Base-by-base conservation (phyloP, 352 stramenopile genomes). In the Pythium pectinolyticum region DNA sequence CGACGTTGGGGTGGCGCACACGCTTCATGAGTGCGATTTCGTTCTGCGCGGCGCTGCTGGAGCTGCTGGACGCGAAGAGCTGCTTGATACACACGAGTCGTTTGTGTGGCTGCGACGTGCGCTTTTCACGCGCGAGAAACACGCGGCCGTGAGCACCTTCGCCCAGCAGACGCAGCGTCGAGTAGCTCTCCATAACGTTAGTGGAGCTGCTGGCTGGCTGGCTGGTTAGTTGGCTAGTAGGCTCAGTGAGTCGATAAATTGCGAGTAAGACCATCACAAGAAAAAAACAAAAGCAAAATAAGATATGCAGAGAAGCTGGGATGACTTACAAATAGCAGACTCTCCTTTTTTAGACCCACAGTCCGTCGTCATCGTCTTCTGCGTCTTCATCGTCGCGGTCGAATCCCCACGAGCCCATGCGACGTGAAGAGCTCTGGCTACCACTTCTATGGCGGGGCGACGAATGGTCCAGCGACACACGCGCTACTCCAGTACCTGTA, bases 131-230 rank as follows among this genome's bases (percentile, higher is more conserved):
- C 71, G 97, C 90, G 17, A 98, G 73, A 55, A 96, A 96, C 19
- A 94, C 84, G 39, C 88, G 88, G 1, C 93, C 92, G 54, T 97
- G 97, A 0, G 88, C 92, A 12, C 93, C 92, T 69, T 97, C 84
- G 14, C 92, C 92, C 10, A 98, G 58, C 1, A 84, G 15, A 10
- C 59, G 58, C 22, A 72, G 56, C 72, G 71, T 84, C 11, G 63
- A 61, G 57, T 87, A 90, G 50, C 55, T 68, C 28, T 87, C 78
- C 69, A 87, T 85, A n/a, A n/a, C n/a, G n/a, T n/a, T n/a, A n/a
- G n/a, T n/a, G n/a, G n/a, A n/a, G n/a, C n/a, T n/a, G n/a, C n/a
- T n/a, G n/a, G n/a, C n/a, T n/a, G n/a, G n/a, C n/a, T n/a, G n/a
- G n/a, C n/a, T n/a, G n/a, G n/a, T n/a, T n/a, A n/a, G n/a, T n/a